Base-by-base conservation (phyloP, 192 early-diverging fungal species). In the Pilobolus umbonatus region DNA sequence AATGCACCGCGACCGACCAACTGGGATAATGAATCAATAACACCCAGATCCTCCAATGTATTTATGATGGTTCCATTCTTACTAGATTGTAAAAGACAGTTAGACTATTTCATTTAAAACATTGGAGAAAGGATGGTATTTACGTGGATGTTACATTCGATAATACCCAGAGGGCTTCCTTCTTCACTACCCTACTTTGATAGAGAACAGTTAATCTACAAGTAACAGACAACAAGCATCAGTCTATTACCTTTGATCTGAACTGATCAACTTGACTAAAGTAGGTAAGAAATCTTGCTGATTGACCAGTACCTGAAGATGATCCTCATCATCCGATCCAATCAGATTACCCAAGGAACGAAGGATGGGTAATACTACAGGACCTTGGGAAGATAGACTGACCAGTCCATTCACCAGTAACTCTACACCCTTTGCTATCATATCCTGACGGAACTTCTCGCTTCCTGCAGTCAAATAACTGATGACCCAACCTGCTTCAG, bases 131-230 rank as follows among this genome's bases (percentile, higher is more conserved):
- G n/a, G n/a, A n/a, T n/a, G 10, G 32, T 3, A 36, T 57, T 67
- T 60, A 75, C 57, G 67, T 60, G 4, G 85, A 83, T 0, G 87
- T 87, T 43, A 87, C 76, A 48, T 82, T 86, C 8, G 84, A 85
- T 64, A 89, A 64, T 4, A 86, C 78, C 85, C 87, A 86, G 36
- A 89, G 72, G 15, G 78, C 72, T 60, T 89, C 87, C 57, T 85
- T 89, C 55, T 85, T 84, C 21, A 89, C 76, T 0, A 81, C 68
- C 57, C 80, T 82, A 73, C 4, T 44, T 8, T 54, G 4, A 9
- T 5, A n/a, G n/a, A n/a, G n/a, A n/a, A n/a, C n/a, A n/a, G n/a
- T n/a, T n/a, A n/a, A n/a, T n/a, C n/a, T n/a, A n/a, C n/a, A n/a
- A n/a, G n/a, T n/a, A n/a, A n/a, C n/a, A n/a, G n/a, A n/a, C n/a